phyloP scores from a whole-genome alignment of 345 rosid genomes.

The Citrus mangshanensis region DNA sequence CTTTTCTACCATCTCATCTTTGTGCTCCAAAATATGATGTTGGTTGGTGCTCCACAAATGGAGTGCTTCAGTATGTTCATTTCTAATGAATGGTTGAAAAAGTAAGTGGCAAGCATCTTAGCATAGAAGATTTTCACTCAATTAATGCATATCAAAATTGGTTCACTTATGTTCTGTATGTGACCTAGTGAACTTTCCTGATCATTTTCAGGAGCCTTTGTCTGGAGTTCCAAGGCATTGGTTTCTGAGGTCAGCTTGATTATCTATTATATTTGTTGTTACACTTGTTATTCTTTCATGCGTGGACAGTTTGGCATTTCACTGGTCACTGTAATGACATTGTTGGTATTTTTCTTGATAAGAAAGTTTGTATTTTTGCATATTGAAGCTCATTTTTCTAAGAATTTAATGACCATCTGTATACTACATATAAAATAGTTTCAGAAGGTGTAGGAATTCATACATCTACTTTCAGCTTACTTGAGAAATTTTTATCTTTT shows the following conservation, averaged over 20 bases:
- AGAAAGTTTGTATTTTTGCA: not conserved
- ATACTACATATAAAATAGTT: not conserved
- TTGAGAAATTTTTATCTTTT: not conserved
- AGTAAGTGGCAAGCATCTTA: not conserved
- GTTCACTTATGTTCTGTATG: conserved; percentile 3
- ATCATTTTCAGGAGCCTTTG: conserved; percentile 66
- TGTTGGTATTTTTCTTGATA: not conserved
- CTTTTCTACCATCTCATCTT: not conserved
- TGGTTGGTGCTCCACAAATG: not conserved
- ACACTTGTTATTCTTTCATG: not conserved
- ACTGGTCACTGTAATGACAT: not conserved
- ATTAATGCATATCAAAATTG: not conserved
- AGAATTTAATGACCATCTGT: not conserved
- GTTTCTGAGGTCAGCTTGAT: conserved; percentile 70
- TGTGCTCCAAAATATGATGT: not conserved
- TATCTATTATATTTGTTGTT: not conserved
- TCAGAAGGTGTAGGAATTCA: not conserved
- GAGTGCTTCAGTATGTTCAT: not conserved
- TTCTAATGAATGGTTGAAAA: not conserved
- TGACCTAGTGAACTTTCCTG: conserved; percentile 16
- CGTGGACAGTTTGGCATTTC: not conserved
- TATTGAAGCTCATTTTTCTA: not conserved
- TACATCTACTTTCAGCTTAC: not conserved
- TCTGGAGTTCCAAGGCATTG: conserved; percentile 91
- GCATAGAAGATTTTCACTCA: not conserved